Conservation (phyloP, 345 rosid species). For the Rhizophora apiculata region DNA sequence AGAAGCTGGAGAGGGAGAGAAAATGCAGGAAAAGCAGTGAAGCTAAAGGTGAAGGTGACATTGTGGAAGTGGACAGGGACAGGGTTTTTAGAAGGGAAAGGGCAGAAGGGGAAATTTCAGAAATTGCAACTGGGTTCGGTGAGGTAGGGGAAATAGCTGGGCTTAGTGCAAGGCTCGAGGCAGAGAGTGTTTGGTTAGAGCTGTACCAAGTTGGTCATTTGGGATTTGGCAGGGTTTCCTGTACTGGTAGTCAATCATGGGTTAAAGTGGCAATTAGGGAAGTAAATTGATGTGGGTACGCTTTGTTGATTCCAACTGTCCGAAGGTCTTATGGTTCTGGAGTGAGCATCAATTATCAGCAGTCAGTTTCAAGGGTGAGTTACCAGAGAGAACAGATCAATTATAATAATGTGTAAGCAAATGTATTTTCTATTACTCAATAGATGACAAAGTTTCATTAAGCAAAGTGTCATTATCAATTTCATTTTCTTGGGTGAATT, state of each 20-base stretch:
- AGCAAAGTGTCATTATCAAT: too few relatives aligned
- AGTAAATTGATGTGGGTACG: background rate
- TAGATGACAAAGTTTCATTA: too few relatives aligned
- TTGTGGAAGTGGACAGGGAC: constrained; percentile 28
- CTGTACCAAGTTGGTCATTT: constrained; percentile 71
- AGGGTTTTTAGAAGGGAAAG: constrained; percentile 33
- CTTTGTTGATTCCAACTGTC: background rate
- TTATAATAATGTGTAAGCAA: too few relatives aligned
- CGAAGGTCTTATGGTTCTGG: background rate
- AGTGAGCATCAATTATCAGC: background rate
- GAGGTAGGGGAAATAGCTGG: constrained; percentile 28
- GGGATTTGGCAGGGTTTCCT: constrained; percentile 90
- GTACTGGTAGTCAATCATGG: constrained; percentile 35
- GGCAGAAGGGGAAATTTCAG: constrained; percentile 17
- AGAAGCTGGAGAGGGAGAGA: constrained; percentile 23
- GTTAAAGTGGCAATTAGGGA: background rate
- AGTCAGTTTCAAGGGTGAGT: background rate
- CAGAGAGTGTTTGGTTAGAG: constrained; percentile 73
- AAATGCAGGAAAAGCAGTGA: constrained; percentile 20
- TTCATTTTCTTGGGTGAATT: too few relatives aligned
- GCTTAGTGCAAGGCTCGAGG: constrained; percentile 48
- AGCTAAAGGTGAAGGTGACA: constrained; percentile 14
- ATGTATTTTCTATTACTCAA: too few relatives aligned
- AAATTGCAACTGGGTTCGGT: constrained; percentile 19
- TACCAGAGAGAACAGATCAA: too few relatives aligned